Conservation (phyloP, 805 yeast genomes). For the Ogataea paradorogensis region DNA sequence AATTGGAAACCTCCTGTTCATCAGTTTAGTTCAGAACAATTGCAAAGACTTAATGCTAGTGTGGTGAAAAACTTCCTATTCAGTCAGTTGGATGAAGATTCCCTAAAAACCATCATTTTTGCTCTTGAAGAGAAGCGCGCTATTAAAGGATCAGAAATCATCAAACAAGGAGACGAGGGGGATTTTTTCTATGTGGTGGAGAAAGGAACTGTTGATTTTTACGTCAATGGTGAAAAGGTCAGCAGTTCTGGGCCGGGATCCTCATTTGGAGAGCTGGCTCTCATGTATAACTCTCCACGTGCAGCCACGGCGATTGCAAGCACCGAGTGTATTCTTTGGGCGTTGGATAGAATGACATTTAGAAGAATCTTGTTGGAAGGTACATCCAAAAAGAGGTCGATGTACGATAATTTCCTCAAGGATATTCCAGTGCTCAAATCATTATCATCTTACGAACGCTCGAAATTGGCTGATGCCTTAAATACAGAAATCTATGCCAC, state of each 20-base stretch:
- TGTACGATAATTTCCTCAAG: constrained; percentile 85
- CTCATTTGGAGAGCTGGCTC: constrained; percentile 93
- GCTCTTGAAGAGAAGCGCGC: constrained; percentile 78
- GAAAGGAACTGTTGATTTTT: constrained; percentile 77
- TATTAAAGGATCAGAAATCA: constrained; percentile 59
- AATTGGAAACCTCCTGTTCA: constrained; percentile 73
- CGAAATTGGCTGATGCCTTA: constrained; percentile 92
- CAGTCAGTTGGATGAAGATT: constrained; percentile 73
- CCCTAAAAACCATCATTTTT: constrained; percentile 71
- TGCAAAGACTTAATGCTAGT: constrained; percentile 62
- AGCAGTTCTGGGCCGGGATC: constrained; percentile 81
- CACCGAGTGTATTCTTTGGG: constrained; percentile 79
- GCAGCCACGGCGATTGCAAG: constrained; percentile 88
- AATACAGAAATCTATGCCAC: constrained; percentile 68
- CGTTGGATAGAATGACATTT: constrained; percentile 89
- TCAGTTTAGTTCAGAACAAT: constrained; percentile 60
- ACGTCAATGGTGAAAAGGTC: constrained; percentile 67
- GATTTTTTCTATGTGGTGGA: constrained; percentile 89
- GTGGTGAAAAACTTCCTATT: constrained; percentile 83
- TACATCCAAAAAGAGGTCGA: constrained; percentile 82
- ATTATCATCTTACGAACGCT: constrained; percentile 76
- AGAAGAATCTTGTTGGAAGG: constrained; percentile 88
- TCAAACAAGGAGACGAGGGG: constrained; percentile 91
- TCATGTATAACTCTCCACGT: constrained; percentile 96
- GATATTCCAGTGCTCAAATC: constrained; percentile 78